These are phyloP conservation scores for Hypoxylon lienhwacheense DNA, from an alignment of 495 filamentous ascomycete species.

Conservation along the genomic window DNA sequence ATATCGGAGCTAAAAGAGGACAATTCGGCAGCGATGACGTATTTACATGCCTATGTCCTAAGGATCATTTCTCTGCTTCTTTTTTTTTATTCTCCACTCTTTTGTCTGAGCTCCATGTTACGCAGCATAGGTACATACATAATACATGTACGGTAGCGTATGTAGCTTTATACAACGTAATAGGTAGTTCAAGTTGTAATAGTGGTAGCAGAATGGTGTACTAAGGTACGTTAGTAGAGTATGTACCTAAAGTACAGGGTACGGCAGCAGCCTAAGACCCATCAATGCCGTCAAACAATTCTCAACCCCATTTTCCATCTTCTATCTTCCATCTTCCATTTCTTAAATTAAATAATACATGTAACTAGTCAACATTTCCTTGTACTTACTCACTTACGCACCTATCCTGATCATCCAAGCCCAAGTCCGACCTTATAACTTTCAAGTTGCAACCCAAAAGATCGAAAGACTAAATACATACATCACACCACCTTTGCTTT, in stretches of 20 bases:
- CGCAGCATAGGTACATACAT: too few relatives aligned
- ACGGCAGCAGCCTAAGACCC: not conserved
- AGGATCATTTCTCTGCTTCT: slow-evolving; percentile 19
- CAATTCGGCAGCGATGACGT: slow-evolving; percentile 29
- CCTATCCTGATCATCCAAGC: slow-evolving; percentile 29
- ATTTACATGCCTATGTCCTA: too few relatives aligned
- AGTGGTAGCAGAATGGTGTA: too few relatives aligned
- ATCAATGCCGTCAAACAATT: not conserved
- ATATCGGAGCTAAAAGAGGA: slow-evolving; percentile 6
- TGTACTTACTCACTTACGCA: too few relatives aligned
- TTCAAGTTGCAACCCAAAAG: not conserved
- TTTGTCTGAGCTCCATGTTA: not conserved
- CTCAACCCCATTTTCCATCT: slow-evolving; percentile 2
- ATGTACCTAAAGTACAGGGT: too few relatives aligned
- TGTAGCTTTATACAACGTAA: too few relatives aligned
- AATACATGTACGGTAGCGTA: too few relatives aligned
- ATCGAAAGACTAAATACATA: not conserved
- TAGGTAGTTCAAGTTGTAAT: too few relatives aligned
- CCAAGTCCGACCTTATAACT: slow-evolving; percentile 24
- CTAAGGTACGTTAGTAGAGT: too few relatives aligned
- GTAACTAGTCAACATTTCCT: too few relatives aligned
- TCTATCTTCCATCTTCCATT: slow-evolving; percentile 13
- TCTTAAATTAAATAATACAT: slow-evolving; percentile 15
- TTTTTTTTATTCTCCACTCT: slow-evolving; percentile 19
- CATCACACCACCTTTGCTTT: too few relatives aligned